Evolutionary conservation across 306 rosid genomes (phyloP), one percentile per base, ranked within the genome.

Genomic region (Datisca glomerata): DNA sequence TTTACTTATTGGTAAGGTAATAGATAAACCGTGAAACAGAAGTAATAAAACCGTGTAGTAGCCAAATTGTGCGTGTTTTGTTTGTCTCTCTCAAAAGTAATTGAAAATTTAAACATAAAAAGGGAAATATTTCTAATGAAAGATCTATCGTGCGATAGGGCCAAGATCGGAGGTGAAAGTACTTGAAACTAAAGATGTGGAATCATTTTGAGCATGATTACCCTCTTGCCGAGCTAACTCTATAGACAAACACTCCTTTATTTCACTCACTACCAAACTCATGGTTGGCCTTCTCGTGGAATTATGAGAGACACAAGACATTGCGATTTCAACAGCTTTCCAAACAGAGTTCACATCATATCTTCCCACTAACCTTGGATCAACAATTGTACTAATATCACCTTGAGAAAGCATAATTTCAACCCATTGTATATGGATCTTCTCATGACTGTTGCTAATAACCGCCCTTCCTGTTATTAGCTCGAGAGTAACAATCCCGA

Each of bases 381-480:
- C 58, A 7, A 52, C 21, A n/a, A 52, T 41, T 6, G 37, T 18
- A 4, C 3, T 24, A 16, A 52, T 41, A 25, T 52, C 58, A 6
- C 58, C 58, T 52, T 18, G 48, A 39, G 18, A 18, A 41, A 52
- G 28, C 58, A 39, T 41, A 4, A 20, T 24, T 8, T 52, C 28
- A 9, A 52, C 58, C 58, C 58, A 52, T 18, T 52, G 58, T 20
- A 52, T 52, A 15, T 52, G 48, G 7, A 25, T 22, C 29, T 25
- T 39, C 7, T 52, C 40, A 16, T 18, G 19, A 27, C 34, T 27
- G 37, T 52, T 52, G 10, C 37, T 52, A 24, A 49, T 24, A 12
- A 52, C 58, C 7, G 58, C 39, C 24, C 28, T 38, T 5, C 47
- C 58, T 1, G 58, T 52, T 18, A 52, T 52, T 16, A 52, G 39